Evolutionary conservation across 2,329 filamentous ascomycete genomes (phyloP), one percentile per base, ranked within the genome.

Genomic region (Tricladium varicosporioides): DNA sequence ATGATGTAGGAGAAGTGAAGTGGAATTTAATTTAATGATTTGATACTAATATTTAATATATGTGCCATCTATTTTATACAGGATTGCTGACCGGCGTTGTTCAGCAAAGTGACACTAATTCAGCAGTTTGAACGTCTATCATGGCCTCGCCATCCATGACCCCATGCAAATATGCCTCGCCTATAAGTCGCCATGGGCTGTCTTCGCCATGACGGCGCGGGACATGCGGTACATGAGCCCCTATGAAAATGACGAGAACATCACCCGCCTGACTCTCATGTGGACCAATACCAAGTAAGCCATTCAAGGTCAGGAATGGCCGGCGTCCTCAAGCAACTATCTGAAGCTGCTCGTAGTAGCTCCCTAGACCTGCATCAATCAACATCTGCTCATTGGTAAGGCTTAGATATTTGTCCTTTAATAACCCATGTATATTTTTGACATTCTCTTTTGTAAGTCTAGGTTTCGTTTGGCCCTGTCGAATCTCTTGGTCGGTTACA

Each of bases 71-170:
- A 36, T 8, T 7, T 36, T 36, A 7, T 7, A 8, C 32, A 36
- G 32, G 32, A 36, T 13, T 36, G 8, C 7, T 7, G 32, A 36
- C 7, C 7, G 7, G 13, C 13, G 32, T 13, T 7, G 32, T 36
- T 36, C n/a, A 36, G 32, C 32, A 36, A 36, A 36, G 32, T 36
- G 32, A 13, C 7, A 36, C 13, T 36, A 36, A 8, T 13, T 36
- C 32, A 13, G 32, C 13, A 13, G 32, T 13, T 36, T 7, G 32
- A 36, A 36, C 7, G 14, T 19, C 43, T 31, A 56, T 22, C 48
- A 61, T 51, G 40, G 31, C 47, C 48, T 62, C 58, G 27, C 60
- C 58, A 48, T 62, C 60, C 60, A 62, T 60, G 11, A 60, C 32
- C 27, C 58, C 58, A 51, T 62, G 52, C 18, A 62, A 18, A 43